Evolutionary conservation across 257 asterid species (phyloP), one percentile per base, ranked within the genome.

Genomic region (Leptodermis oblonga): DNA sequence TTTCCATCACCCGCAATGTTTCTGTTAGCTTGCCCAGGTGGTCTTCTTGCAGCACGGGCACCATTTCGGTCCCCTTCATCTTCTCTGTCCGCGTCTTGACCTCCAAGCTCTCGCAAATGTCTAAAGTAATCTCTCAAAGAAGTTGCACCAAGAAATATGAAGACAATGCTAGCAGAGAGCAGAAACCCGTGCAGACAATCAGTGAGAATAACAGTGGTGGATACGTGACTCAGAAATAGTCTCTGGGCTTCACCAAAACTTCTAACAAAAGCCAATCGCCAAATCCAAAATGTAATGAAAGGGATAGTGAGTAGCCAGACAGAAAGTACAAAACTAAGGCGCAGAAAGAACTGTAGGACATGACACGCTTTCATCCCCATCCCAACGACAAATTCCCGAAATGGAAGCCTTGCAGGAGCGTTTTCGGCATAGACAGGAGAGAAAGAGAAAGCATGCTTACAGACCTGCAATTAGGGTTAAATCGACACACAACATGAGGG

Each of bases 231-330:
- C 85, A 91, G 69, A 71, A 91, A 89, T 28, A 94, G 87, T 70
- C 95, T 83, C 36, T 86, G 97, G 34, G 97, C 97, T 80, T 94
- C 99, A 65, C 88, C 86, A 65, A 94, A 84, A 72, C 96, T 91
- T 82, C 96, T 86, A 70, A 87, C 96, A 81, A 94, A 91, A 69
- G 97, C 93, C 82, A 94, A 73, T 49, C 97, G 87, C 99, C 99
- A 94, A 75, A 94, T 94, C 99, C 99, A 94, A 77, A 94, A 91
- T 46, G 99, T 94, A 72, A 94, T 91, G 42, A 94, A 94, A 0
- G 99, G 99, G 54, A 94, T 94, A 49, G 89, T 87, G 71, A 94
- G 91, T 73, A 94, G 97, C 99, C 99, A 94, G 75, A 94, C 97
- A 28, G 95, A 86, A 33, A 94, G 96, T 28, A 94, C 97, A 60